Evolutionary conservation across 306 rosid species (phyloP).

Genomic region (Abrus pulchellus): DNA sequence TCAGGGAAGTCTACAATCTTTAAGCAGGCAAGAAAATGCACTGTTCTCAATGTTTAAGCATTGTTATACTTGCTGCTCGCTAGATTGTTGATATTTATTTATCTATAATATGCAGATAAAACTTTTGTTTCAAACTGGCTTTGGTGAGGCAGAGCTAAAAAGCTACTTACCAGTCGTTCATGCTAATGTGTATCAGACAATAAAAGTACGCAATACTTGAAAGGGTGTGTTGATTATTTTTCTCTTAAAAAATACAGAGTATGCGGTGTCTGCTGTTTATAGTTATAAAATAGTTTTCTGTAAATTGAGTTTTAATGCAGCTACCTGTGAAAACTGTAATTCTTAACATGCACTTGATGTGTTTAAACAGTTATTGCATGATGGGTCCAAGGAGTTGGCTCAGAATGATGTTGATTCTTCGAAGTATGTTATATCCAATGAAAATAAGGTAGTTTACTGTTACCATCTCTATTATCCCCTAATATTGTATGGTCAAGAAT

Average conservation of each 20-base stretch:
- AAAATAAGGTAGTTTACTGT: conserved; percentile 71
- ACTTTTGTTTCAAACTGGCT: conserved; percentile 96
- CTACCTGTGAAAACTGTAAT: conserved; percentile 39
- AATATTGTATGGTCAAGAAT: not conserved
- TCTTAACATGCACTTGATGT: conserved; percentile 39
- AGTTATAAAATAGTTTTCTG: conserved; percentile 40
- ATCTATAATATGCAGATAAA: conserved; percentile 72
- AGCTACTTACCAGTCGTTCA: conserved; percentile 93
- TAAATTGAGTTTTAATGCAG: conserved; percentile 50
- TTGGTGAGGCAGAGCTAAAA: conserved; percentile 94
- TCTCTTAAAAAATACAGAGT: conserved; percentile 68
- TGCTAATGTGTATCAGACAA: conserved; percentile 99
- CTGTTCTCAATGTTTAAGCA: conserved; percentile 31
- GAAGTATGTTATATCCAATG: conserved; percentile 74
- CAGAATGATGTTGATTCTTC: conserved; percentile 70
- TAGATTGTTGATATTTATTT: conserved; percentile 33
- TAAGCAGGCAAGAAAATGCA: conserved; percentile 77
- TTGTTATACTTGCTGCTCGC: conserved; percentile 35
- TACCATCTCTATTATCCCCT: conserved; percentile 1
- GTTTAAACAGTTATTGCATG: conserved; percentile 79
- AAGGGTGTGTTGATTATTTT: conserved; percentile 99
- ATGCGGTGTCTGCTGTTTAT: conserved; percentile 53
- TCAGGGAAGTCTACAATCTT: conserved; percentile 97
- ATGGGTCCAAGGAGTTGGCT: conserved; percentile 91
- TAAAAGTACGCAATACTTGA: conserved; percentile 99